These are phyloP conservation scores for Lipomyces starkeyi DNA, from an alignment of 805 yeast genomes.

Conservation along the genomic window DNA sequence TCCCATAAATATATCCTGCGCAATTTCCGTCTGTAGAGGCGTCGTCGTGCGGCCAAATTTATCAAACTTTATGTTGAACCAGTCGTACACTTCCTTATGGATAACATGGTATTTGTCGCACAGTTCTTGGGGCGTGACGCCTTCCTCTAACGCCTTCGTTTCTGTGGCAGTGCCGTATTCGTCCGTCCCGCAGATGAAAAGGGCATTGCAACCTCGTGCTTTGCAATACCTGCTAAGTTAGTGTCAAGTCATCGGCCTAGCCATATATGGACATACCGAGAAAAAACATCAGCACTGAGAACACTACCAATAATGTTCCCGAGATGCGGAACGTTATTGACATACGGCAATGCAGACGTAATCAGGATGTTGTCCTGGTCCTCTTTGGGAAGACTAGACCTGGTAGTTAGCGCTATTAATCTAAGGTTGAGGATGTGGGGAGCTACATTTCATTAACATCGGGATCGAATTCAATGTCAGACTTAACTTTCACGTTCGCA, in stretches of 20 bases:
- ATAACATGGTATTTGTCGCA: constrained; percentile 89
- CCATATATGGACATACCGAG: constrained; percentile 56
- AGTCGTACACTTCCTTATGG: constrained; percentile 89
- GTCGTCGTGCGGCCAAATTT: constrained; percentile 97
- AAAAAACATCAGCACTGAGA: constrained; percentile 88
- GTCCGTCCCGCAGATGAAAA: constrained; percentile 95
- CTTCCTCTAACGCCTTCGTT: constrained; percentile 95
- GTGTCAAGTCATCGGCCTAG: not conserved
- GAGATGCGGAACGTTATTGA: constrained; percentile 96
- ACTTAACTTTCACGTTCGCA: constrained; percentile 17
- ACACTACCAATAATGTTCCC: constrained; percentile 98
- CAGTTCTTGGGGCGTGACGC: constrained; percentile 82
- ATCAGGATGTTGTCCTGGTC: constrained; percentile 81
- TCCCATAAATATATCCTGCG: constrained; percentile 88
- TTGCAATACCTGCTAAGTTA: constrained; percentile 68
- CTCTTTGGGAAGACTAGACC: constrained; percentile 59
- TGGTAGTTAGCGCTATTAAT: not conserved
- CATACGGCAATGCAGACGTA: constrained; percentile 97
- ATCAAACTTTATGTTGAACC: constrained; percentile 96
- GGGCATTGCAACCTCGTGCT: constrained; percentile 83
- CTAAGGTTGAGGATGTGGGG: not conserved
- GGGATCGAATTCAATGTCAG: constrained; percentile 26
- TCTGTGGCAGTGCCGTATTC: constrained; percentile 99
- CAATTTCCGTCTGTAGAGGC: constrained; percentile 85
- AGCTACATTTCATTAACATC: constrained; percentile 29